Evolutionary conservation across 495 filamentous ascomycete genomes (phyloP).

Genomic region (Penicillium coffeae): DNA sequence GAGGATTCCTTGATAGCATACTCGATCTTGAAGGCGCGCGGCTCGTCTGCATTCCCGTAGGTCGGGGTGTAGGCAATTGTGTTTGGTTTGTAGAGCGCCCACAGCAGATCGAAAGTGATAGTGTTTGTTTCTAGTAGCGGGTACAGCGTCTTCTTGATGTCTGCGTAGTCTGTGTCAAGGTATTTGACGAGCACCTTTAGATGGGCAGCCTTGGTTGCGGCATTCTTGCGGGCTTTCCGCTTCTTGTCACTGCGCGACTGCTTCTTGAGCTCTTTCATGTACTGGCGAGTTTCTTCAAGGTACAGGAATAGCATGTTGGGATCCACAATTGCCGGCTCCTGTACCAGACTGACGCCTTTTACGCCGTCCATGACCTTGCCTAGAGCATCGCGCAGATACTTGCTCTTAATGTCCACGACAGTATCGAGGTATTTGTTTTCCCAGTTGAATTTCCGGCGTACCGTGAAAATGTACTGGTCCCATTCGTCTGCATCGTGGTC

Average conservation of each 20-base stretch:
- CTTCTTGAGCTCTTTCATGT: constrained; percentile 64
- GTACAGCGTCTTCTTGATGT: constrained; percentile 76
- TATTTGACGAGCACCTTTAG: constrained; percentile 77
- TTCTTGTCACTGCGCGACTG: constrained; percentile 59
- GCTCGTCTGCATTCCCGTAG: constrained; percentile 75
- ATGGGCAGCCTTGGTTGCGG: constrained; percentile 53
- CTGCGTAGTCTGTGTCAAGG: constrained; percentile 75
- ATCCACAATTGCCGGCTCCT: constrained; percentile 74
- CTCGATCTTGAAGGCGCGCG: constrained; percentile 86
- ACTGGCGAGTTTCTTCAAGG: constrained; percentile 67
- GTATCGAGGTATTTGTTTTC: constrained; percentile 81
- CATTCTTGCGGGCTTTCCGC: constrained; percentile 60
- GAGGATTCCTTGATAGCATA: constrained; percentile 66
- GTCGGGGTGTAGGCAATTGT: constrained; percentile 78
- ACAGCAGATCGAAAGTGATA: constrained; percentile 86
- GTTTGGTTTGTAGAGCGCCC: constrained; percentile 91
- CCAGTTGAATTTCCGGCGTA: constrained; percentile 81
- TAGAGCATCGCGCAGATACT: constrained; percentile 67
- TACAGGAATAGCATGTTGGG: constrained; percentile 90
- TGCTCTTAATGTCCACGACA: constrained; percentile 82
- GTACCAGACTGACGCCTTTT: constrained; percentile 75
- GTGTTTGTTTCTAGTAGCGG: constrained; percentile 78
- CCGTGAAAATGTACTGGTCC: constrained; percentile 82
- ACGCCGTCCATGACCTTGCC: constrained; percentile 74
- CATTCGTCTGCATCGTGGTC: constrained; percentile 70